Conservation (phyloP, 2,329 filamentous ascomycete species). For the Neopestalotiopsis sp. region DNA sequence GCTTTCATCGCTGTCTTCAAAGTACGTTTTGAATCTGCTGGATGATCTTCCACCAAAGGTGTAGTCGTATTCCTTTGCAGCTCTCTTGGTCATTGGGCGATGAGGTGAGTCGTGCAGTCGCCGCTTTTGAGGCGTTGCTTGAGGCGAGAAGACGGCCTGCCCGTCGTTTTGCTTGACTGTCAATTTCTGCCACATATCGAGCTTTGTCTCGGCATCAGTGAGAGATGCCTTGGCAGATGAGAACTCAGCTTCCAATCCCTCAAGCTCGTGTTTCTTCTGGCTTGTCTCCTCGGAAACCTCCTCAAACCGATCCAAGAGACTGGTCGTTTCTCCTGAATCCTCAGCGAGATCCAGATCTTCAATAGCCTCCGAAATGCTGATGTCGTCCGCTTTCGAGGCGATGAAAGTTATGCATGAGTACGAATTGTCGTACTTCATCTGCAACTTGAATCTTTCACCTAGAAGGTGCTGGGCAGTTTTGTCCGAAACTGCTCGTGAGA, state of each 20-base stretch:
- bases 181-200: constrained; percentile 18
- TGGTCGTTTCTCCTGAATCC: constrained; percentile 40
- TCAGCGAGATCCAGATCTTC: constrained; percentile 43
- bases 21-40: background rate
- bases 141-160: background rate
- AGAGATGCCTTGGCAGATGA: constrained; percentile 58
- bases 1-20: background rate
- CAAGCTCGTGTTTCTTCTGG: background rate
- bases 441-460: constrained; percentile 61
- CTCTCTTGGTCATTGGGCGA: constrained; percentile 26
- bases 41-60: background rate
- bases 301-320: constrained; percentile 9
- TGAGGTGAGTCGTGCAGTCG: background rate
- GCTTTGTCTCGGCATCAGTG: constrained; percentile 45
- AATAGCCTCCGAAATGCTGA: constrained; percentile 28
- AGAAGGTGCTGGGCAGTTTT: constrained; percentile 63
- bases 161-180: background rate
- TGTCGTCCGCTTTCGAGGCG: constrained; percentile 30
- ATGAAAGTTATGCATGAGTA: constrained; percentile 60
- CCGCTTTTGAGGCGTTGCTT: constrained; percentile 9
- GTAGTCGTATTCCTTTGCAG: constrained; percentile 15
- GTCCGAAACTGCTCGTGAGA: constrained; percentile 64
- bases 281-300: background rate
- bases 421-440: constrained; percentile 62
- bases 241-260: background rate